Percentiles rank a stretch among this genome's conserved stretches.
phyloP scores from a whole-genome alignment of 2,329 filamentous ascomycete genomes.

The Tolypocladium pustulatum region DNA sequence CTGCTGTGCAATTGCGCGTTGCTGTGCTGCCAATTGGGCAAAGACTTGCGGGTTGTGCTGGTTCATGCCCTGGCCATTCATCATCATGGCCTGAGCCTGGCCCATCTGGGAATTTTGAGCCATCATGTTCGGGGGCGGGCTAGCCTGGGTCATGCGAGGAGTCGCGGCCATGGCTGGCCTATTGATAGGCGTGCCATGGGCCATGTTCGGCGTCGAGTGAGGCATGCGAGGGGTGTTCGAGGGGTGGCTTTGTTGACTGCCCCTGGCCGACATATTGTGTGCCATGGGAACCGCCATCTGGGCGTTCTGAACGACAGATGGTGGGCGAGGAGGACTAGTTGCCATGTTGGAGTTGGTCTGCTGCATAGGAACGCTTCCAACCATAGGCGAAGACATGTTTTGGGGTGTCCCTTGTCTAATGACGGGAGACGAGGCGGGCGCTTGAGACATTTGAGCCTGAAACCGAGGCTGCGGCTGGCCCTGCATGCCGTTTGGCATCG shows the following conservation, averaged over 20 bases:
- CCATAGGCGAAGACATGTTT: conserved; percentile 55
- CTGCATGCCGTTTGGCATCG: conserved; percentile 28
- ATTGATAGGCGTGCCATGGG: conserved; percentile 48
- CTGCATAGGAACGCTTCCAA: conserved; percentile 53
- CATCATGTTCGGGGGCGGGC: conserved; percentile 50
- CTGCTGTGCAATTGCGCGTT: conserved; percentile 33
- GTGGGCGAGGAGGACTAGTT: conserved; percentile 54
- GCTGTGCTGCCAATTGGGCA: conserved; percentile 38
- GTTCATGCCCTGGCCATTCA: conserved; percentile 36
- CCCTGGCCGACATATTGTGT: conserved; percentile 51
- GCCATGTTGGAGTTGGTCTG: conserved; percentile 57
- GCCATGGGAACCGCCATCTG: conserved; percentile 50
- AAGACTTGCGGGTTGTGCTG: conserved; percentile 26
- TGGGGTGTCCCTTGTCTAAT: conserved; percentile 53
- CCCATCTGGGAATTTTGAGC: conserved; percentile 45
- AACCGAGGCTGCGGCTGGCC: conserved; percentile 35
- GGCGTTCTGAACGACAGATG: conserved; percentile 53
- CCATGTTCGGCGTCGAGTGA: conserved; percentile 49
- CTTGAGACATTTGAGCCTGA: conserved; percentile 47
- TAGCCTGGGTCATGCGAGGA: conserved; percentile 52
- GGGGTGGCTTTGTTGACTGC: conserved; percentile 56
- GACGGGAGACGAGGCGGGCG: conserved; percentile 58
- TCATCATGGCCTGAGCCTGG: conserved; percentile 36
- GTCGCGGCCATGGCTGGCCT: conserved; percentile 42
- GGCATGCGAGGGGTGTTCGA: conserved; percentile 54